Base-by-base conservation (phyloP, 2,329 filamentous ascomycete genomes). In the Pyrenophora graminea region DNA sequence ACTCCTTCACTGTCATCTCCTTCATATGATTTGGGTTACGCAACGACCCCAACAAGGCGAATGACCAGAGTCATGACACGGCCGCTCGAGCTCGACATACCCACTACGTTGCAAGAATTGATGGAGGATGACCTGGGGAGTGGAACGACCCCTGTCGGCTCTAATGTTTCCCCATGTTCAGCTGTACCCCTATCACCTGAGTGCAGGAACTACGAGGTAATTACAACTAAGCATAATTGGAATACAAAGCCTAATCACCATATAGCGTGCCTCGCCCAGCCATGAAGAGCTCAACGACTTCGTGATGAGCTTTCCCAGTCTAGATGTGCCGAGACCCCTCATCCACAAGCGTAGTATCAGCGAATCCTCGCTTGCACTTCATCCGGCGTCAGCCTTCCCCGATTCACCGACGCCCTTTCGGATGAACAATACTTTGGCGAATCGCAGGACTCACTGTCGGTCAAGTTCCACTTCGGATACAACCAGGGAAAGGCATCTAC, bases 151-250 rank as follows among this genome's bases (percentile, higher is more conserved):
- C 53, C 58, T 12, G 51, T 62, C 17, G 54, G 62, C 33, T 58
- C 62, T 30, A 61, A 63, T 5, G 55, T 66, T 8, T 66, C 64
- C 33, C 61, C 63, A 7, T 40, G 55, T 15, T 65, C 62, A 12
- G 57, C 57, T n/a, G 45, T 47, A 27, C 45, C 48, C 39, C 54
- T 62, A 13, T 63, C 62, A 15, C 61, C 62, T 30, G 59, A 66
- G 43, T 44, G 60, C 30, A 56, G 58, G 39, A 66, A 64, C 39
- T 58, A 60, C 15, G 64, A 61, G 50, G 66, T 69, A 64, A 57
- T 65, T 51, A 43, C 32, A 17, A 44, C 42, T 27, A 18, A 30
- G 6, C 33, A 33, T 9, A 38, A 23, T 33, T 19, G 8, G 41
- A 38, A 32, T 38, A 25, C 18, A 42, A 21, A 41, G 23, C 50